Evolutionary conservation across 306 rosid genomes (phyloP), one percentile per base, ranked within the genome.

Genomic region (Alnus rubra): DNA sequence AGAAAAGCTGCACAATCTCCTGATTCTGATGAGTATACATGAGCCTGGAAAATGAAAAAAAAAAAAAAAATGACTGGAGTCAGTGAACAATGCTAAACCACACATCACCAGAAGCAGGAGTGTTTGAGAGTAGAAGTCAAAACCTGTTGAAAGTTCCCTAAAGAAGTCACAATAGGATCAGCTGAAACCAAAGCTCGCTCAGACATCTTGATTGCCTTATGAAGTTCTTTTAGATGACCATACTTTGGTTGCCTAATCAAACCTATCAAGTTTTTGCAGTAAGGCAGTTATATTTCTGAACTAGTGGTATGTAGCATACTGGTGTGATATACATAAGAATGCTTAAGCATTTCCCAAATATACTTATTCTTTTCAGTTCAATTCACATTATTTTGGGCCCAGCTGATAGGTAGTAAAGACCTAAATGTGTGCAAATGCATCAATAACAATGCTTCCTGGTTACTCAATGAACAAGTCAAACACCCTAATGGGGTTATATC

Each of bases 171-270:
- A 80, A 89, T 88, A 9, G 97, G 97, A 62, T 96, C 99, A 18
- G 87, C 85, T 81, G 99, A 91, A 86, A 96, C 86, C 84, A 96
- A 86, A 67, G 98, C 96, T 44, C 42, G 77, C 77, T 96, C 96
- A 4, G 89, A 86, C 97, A 90, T 93, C 89, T 90, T 96, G 51
- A 93, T 68, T 51, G 98, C 90, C 86, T 79, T 84, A 35, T 96
- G 99, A 81, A 96, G 98, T 89, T 93, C 99, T 92, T 96, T 96
- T 49, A 96, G 89, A 74, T 96, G 99, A 74, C 98, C 98, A 58
- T 93, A 91, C 84, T 96, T 96, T 37, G 99, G 99, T 72, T 96
- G 96, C 83, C 98, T 88, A 70, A 93, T 90, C 89, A 96, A 81
- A 82, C 99, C 99, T 96, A 78, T 28, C 83, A 89, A 23, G 78